Percentiles rank a stretch among this genome's conserved stretches.
Evolutionary conservation across 176 grass and related monocot genomes (phyloP).

Genomic region (Chrysopogon serrulatus): DNA sequence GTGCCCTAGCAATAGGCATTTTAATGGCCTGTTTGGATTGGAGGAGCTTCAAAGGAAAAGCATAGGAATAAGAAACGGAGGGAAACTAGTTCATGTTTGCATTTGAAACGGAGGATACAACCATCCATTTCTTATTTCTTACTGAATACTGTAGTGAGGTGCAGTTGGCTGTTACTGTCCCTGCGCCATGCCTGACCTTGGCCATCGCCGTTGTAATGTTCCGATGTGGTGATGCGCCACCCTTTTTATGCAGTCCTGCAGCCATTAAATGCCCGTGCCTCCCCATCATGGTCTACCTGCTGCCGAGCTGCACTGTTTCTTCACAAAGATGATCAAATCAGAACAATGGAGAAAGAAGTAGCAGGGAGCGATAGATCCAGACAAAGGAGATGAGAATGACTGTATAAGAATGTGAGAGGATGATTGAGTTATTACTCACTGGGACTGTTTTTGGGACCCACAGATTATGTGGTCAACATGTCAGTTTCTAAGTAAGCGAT

Average conservation of each 20-base stretch:
- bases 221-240: not conserved
- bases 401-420: not conserved
- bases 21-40: not conserved
- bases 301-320: not conserved
- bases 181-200: not conserved
- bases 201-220: not conserved
- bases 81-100: not conserved
- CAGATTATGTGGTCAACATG: not conserved
- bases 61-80: not conserved
- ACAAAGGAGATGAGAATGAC: not conserved
- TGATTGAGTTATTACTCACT: not conserved
- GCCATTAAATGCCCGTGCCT: not conserved
- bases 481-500: not conserved
- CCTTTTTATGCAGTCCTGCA: not conserved
- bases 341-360: not conserved
- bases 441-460: not conserved
- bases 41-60: not conserved
- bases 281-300: not conserved
- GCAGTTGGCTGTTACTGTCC: not conserved
- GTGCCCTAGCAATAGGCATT: conserved; percentile 6
- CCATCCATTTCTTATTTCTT: not conserved
- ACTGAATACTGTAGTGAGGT: not conserved
- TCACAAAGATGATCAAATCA: not conserved
- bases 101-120: not conserved
- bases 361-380: not conserved